These are phyloP conservation scores for Galeopsis tetrahit DNA, from an alignment of 257 asterid species.

Conservation along the genomic window DNA sequence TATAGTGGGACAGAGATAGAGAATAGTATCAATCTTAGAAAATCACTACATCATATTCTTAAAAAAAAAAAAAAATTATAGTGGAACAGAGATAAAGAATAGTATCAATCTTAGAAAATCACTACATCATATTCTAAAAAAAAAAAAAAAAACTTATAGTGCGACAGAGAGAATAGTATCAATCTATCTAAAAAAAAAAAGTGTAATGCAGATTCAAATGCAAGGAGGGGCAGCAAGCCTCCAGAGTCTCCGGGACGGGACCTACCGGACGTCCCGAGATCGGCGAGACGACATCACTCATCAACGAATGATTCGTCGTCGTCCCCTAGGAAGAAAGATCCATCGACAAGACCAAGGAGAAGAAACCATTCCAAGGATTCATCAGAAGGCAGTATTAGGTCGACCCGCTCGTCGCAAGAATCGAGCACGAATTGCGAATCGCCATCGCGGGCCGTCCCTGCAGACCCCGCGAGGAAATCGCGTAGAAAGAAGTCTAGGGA, in stretches of 20 bases:
- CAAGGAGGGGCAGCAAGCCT: slow-evolving; percentile 34
- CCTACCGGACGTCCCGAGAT: slow-evolving; percentile 43
- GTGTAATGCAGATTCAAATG: slow-evolving; percentile 36
- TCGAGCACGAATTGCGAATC: slow-evolving; percentile 33
- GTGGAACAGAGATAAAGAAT: too few relatives aligned
- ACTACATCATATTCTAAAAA: too few relatives aligned
- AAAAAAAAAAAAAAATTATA: too few relatives aligned
- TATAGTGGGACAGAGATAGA: too few relatives aligned
- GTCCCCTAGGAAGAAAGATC: slow-evolving; percentile 55
- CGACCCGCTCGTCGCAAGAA: slow-evolving; percentile 36
- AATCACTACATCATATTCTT: too few relatives aligned
- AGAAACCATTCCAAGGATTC: slow-evolving; percentile 54
- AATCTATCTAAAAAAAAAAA: too few relatives aligned
- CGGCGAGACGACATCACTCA: slow-evolving; percentile 48
- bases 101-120: too few relatives aligned
- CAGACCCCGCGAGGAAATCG: slow-evolving; percentile 51
- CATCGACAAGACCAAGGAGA: slow-evolving; percentile 43
- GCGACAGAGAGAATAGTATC: too few relatives aligned
- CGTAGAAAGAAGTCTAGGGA: slow-evolving; percentile 67
- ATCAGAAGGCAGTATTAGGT: slow-evolving; percentile 43
- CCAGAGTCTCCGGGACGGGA: slow-evolving; percentile 42
- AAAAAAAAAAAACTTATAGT: too few relatives aligned
- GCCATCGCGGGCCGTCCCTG: slow-evolving; percentile 37
- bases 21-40: too few relatives aligned
- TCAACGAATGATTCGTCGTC: slow-evolving; percentile 34